Conservation (phyloP, 345 rosid genomes). For the Sonneratia alba region DNA sequence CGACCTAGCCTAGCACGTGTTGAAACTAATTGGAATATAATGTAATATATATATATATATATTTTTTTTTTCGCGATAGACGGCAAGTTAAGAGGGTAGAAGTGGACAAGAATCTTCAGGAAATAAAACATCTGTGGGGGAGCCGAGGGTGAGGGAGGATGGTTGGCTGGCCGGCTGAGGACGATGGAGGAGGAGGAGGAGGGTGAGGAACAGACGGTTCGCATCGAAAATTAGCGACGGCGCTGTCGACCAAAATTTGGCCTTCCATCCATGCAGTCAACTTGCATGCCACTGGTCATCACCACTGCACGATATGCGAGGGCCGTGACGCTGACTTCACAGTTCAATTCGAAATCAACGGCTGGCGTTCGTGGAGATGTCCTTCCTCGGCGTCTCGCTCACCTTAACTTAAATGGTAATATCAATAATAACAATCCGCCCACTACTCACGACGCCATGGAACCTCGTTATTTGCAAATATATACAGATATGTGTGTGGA, state of each 20-base stretch:
- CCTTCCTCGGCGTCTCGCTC: neutral
- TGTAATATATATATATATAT: too few species aligned
- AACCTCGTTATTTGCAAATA: too few species aligned
- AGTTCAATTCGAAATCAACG: neutral
- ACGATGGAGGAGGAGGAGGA: neutral
- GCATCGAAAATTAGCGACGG: conserved; percentile 6
- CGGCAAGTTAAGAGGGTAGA: neutral
- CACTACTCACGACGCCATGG: too few species aligned
- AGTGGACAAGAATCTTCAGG: neutral
- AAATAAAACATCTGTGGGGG: conserved; percentile 8
- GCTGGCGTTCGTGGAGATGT: neutral
- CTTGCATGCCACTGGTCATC: conserved; percentile 6
- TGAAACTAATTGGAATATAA: too few species aligned
- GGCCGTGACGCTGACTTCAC: too few species aligned
- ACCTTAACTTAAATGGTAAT: too few species aligned
- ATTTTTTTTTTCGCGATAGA: neutral
- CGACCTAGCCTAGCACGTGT: too few species aligned
- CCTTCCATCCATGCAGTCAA: neutral
- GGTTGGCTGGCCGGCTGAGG: too few species aligned
- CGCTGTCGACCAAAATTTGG: too few species aligned
- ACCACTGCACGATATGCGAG: too few species aligned
- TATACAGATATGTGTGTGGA: too few species aligned
- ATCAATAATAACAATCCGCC: too few species aligned
- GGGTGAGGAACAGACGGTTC: conserved; percentile 40
- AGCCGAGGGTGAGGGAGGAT: neutral